A percentile compares a stretch with the other conserved stretches of the same genome.
Conservation (phyloP, 106 monocot genomes). For the Dactylorhiza incarnata region DNA sequence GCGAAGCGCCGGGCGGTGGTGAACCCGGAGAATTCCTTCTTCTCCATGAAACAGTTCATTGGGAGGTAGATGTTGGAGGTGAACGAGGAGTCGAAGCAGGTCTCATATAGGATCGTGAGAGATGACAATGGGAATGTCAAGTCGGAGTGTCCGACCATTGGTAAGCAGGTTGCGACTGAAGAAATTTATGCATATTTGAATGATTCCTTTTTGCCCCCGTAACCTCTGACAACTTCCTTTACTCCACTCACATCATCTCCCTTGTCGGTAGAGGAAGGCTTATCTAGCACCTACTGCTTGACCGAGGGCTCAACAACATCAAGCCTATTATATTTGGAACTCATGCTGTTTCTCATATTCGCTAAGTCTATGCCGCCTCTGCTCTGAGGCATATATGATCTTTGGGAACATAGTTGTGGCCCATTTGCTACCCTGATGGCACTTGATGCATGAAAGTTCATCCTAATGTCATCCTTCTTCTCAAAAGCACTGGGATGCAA, state of each 20-base stretch:
- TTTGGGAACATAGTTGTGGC: slow-evolving; percentile 22
- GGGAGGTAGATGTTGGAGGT: slow-evolving; percentile 73
- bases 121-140: slow-evolving; percentile 74
- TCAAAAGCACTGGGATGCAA: slow-evolving; percentile 20
- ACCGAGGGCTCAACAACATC: slow-evolving; percentile 26
- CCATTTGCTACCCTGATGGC: slow-evolving; percentile 16
- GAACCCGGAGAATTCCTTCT: slow-evolving; percentile 76
- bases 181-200: slow-evolving; percentile 44
- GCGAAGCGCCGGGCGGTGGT: slow-evolving; percentile 76
- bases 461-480: slow-evolving; percentile 10
- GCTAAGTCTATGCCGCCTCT: slow-evolving; percentile 8
- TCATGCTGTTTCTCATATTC: slow-evolving; percentile 16
- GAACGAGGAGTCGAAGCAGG: slow-evolving; percentile 66
- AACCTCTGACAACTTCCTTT: slow-evolving; percentile 32
- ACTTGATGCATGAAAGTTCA: slow-evolving; percentile 10
- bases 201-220: too few species aligned
- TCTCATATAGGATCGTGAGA: slow-evolving; percentile 49
- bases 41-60: slow-evolving; percentile 69
- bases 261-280: slow-evolving; percentile 34
- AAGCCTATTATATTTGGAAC: slow-evolving; percentile 31
- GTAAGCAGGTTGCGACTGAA: slow-evolving; percentile 69
- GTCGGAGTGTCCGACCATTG: slow-evolving; percentile 60
- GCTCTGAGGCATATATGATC: slow-evolving; percentile 23
- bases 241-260: slow-evolving; percentile 19
- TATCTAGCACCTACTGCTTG: slow-evolving; percentile 23